Evolutionary conservation across 2,329 filamentous ascomycete species (phyloP).

Genomic region (Aaosphaeria arxii): DNA sequence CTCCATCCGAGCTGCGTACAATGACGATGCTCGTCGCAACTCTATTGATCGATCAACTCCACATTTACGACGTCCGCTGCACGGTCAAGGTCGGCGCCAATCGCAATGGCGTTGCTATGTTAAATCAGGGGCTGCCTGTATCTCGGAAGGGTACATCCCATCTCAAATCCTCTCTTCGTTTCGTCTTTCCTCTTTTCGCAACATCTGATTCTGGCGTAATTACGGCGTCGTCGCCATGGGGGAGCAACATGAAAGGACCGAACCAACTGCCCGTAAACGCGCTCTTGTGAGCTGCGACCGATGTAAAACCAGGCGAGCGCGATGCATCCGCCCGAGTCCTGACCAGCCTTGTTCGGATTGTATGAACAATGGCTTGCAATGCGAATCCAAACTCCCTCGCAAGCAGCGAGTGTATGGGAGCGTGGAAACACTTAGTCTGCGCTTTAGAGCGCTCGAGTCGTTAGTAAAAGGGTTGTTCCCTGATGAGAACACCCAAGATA

Average conservation of each 20-base stretch:
- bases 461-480: constrained; percentile 43
- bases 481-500: constrained; percentile 36
- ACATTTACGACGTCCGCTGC: no score
- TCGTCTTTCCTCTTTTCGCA: no score
- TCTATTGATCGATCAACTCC: no score
- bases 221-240: no score
- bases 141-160: no score
- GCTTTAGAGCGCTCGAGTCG: constrained; percentile 43
- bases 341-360: constrained; percentile 40
- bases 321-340: constrained; percentile 24
- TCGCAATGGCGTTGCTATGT: no score
- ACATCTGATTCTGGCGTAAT: no score
- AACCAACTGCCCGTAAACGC: constrained; percentile 15
- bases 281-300: constrained; percentile 30
- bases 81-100: no score
- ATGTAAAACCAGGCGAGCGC: constrained; percentile 25
- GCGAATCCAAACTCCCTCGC: constrained; percentile 44
- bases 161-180: no score
- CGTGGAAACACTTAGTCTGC: constrained; percentile 44
- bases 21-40: no score
- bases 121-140: no score
- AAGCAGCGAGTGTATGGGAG: constrained; percentile 47
- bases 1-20: no score
- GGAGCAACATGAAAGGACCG: background rate
- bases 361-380: constrained; percentile 36